Evolutionary conservation across 257 asterid species (phyloP), one percentile per base, ranked within the genome.

Genomic region (Euphrasia confusa): DNA sequence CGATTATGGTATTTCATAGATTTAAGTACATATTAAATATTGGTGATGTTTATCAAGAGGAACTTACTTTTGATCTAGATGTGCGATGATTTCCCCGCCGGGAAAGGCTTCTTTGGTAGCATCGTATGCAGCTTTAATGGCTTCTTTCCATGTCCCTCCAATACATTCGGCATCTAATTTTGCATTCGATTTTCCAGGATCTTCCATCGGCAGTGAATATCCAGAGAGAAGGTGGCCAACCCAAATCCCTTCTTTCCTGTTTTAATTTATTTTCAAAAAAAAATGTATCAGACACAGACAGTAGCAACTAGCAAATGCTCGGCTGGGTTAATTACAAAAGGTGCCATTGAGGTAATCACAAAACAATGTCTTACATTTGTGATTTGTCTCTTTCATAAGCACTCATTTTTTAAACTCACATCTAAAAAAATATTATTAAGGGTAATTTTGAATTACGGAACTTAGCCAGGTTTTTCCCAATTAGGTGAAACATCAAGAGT

Each of bases 211-310:
- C 70, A 92, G 70, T 13, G 97, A 82, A 72, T 92, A 92, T 67
- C 96, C 96, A 1, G 99, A 92, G 27, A 92, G 85, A 54, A 92
- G 93, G 76, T 92, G 99, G 15, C 99, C 99, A 2, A 83, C 95
- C 96, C 96, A 85, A 56, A 70, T 59, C 73, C 84, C 85, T 2
- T 80, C 82, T 74, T 83, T 92, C 79, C 99, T 92, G 78, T 45
- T 32, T 57, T 33, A 54, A 18, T 56, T 10, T 32, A 27, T 53
- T 72, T 54, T 17, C 44, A 17, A 32, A 21, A 28, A 28, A 73
- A 4, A 35, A 64, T 42, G 49, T 3, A 30, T 30, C 33, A 40
- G 47, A 40, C n/a, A 11, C n/a, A n/a, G n/a, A n/a, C n/a, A n/a
- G n/a, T n/a, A n/a, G n/a, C n/a, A n/a, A n/a, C 3, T 8, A 39